A percentile compares a stretch with the other conserved stretches of the same genome.
These are phyloP conservation scores for Fusarium nanum DNA, from an alignment of 2,329 filamentous ascomycete species.

Conservation along the genomic window DNA sequence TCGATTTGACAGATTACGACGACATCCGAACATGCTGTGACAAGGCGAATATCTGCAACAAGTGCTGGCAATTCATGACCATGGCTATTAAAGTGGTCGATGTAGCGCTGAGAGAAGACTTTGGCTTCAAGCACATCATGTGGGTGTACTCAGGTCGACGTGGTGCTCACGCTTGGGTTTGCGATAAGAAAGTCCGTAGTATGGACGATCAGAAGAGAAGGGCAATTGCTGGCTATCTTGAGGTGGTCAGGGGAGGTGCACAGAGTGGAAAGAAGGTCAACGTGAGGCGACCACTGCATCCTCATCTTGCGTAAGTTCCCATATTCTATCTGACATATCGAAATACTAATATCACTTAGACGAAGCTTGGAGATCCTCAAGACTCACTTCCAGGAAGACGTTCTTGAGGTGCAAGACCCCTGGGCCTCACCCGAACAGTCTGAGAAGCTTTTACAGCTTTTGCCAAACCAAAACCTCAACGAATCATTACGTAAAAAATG, in stretches of 20 bases:
- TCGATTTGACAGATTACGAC: conserved; percentile 99
- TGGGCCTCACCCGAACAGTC: conserved; percentile 78
- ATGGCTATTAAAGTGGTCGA: conserved; percentile 98
- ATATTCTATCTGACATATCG: neutral
- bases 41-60: conserved; percentile 91
- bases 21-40: conserved; percentile 95
- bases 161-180: conserved; percentile 98
- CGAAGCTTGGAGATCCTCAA: conserved; percentile 89
- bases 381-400: conserved; percentile 83
- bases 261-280: conserved; percentile 91
- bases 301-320: conserved; percentile 76
- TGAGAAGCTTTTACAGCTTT: conserved; percentile 82
- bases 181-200: conserved; percentile 84
- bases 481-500: conserved; percentile 89
- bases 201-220: conserved; percentile 88
- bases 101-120: conserved; percentile 87
- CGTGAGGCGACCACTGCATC: conserved; percentile 84
- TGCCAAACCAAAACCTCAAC: conserved; percentile 83
- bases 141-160: conserved; percentile 98
- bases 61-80: conserved; percentile 97
- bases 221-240: conserved; percentile 89
- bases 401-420: conserved; percentile 87
- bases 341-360: conserved; percentile 53
- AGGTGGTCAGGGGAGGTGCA: conserved; percentile 87
- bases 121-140: conserved; percentile 95